These are phyloP conservation scores for Trametes cinnabarina DNA, from an alignment of 768 basidiomycete species.

Conservation along the genomic window DNA sequence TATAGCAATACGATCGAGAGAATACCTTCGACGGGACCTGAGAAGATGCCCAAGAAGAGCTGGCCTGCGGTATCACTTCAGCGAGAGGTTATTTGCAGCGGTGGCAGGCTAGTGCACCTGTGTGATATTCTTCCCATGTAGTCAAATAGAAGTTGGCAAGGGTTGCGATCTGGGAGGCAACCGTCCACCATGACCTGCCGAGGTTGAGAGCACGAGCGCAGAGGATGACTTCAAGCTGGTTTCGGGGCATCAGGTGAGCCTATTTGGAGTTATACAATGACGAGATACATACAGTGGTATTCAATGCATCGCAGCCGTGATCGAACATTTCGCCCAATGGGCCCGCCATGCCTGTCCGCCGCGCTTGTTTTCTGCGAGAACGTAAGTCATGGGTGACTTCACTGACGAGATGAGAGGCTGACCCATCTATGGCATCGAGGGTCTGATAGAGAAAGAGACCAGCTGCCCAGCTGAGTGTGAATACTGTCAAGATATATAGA, in stretches of 20 bases:
- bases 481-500: not conserved
- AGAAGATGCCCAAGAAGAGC: slow-evolving; percentile 89
- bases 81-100: not conserved
- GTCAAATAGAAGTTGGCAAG: slow-evolving; percentile 72
- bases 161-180: slow-evolving; percentile 73
- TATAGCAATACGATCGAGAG: slow-evolving; percentile 80
- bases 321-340: slow-evolving; percentile 98
- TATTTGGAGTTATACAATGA: not conserved
- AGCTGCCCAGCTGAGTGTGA: slow-evolving; percentile 66
- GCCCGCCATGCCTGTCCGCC: slow-evolving; percentile 95
- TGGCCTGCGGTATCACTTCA: slow-evolving; percentile 48
- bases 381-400: not conserved
- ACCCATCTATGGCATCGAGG: slow-evolving; percentile 90
- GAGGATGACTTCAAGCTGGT: slow-evolving; percentile 83
- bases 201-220: slow-evolving; percentile 83
- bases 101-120: slow-evolving; percentile 43
- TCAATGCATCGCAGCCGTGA: slow-evolving; percentile 93
- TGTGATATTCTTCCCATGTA: slow-evolving; percentile 86
- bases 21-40: slow-evolving; percentile 96
- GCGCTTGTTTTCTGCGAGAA: slow-evolving; percentile 78
- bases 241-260: slow-evolving; percentile 30
- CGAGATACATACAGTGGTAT: slow-evolving; percentile 70
- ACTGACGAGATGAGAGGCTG: slow-evolving; percentile 19
- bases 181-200: slow-evolving; percentile 96
- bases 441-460: slow-evolving; percentile 92